Base-by-base conservation (phyloP, 345 rosid species). In the Hypericum androsaemum region DNA sequence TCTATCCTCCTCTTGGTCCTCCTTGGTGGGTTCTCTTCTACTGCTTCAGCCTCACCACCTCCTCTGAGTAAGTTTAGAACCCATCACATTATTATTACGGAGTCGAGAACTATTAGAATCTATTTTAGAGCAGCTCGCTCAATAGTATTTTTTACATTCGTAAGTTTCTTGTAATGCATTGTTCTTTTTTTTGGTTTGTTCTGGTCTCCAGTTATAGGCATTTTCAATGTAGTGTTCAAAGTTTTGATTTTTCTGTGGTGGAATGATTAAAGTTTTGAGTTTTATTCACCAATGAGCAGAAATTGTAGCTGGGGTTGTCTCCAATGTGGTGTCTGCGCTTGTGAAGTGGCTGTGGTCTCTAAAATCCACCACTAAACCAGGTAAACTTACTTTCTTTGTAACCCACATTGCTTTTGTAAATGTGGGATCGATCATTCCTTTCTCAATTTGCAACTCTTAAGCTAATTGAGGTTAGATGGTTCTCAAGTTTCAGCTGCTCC, bases 31-130 rank as follows among this genome's bases (percentile, higher is more conserved):
- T 63, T 80, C 53, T 78, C 96, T 38, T 71, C 94, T 22, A 22
- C 32, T 37, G 94, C 76, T 71, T 83, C 82, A 53, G 89, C 98
- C 12, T 68, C 81, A 43, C 81, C 89, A 43, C 81, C 89, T 56
- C 95, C 92, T 69, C 83, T 74, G 52, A 80, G 98, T 84, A 58
- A 79, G 95, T 73, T 47, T 7, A 41, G 59, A 28, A 62, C 50
- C 41, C 11, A 11, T 11, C 17, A n/a, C n/a, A n/a, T n/a, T n/a
- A n/a, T n/a, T n/a, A n/a, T n/a, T n/a, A n/a, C 32, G 32, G 32
- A 22, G 4, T n/a, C 32, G 32, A 22, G 32, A 22, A 22, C 32
- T 22, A 22, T 22, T 22, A 4, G 32, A 22, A 22, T 22, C 32
- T 22, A 22, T 22, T 22, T 22, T 22, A 22, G 32, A 4, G 32